These are phyloP conservation scores for Mucor circinelloides DNA, from an alignment of 371 early-diverging fungal genomes.

Conservation along the genomic window DNA sequence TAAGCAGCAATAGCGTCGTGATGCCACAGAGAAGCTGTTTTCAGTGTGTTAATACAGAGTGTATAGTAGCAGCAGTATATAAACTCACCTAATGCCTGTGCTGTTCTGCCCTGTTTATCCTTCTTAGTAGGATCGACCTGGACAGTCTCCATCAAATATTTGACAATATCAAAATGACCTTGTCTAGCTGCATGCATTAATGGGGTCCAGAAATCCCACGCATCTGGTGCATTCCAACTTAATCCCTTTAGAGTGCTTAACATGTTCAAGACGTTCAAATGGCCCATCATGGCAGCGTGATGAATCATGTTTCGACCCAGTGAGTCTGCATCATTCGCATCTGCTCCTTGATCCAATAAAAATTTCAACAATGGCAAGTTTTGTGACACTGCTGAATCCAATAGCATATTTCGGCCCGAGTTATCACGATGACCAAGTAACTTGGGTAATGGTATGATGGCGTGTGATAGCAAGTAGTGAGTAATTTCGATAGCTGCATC, in stretches of 20 bases:
- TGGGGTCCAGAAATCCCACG: slow-evolving; percentile 57
- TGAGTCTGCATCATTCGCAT: slow-evolving; percentile 43
- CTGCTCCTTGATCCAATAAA: slow-evolving; percentile 35
- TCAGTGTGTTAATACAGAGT: neutral
- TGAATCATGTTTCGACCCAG: slow-evolving; percentile 50
- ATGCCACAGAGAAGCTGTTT: slow-evolving; percentile 19
- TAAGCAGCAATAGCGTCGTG: slow-evolving; percentile 5
- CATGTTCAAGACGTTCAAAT: slow-evolving; percentile 32
- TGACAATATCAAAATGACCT: slow-evolving; percentile 34
- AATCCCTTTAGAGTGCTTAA: slow-evolving; percentile 1
- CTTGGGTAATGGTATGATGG: slow-evolving; percentile 8
- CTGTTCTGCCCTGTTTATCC: slow-evolving; percentile 48
- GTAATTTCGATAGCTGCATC: neutral
- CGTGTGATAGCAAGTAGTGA: slow-evolving; percentile 29
- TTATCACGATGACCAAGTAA: slow-evolving; percentile 41
- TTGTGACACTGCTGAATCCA: slow-evolving; percentile 46
- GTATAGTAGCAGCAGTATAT: no score
- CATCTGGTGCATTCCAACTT: slow-evolving; percentile 41
- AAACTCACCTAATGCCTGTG: slow-evolving; percentile 44
- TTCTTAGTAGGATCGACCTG: slow-evolving; percentile 15
- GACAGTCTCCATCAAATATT: slow-evolving; percentile 32
- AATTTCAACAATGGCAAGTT: slow-evolving; percentile 33
- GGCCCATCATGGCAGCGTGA: slow-evolving; percentile 55
- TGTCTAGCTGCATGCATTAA: slow-evolving; percentile 54
- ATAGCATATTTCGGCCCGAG: slow-evolving; percentile 46